Conservation (phyloP, 78 protist species). For the Emiliania huxleyi region DNA sequence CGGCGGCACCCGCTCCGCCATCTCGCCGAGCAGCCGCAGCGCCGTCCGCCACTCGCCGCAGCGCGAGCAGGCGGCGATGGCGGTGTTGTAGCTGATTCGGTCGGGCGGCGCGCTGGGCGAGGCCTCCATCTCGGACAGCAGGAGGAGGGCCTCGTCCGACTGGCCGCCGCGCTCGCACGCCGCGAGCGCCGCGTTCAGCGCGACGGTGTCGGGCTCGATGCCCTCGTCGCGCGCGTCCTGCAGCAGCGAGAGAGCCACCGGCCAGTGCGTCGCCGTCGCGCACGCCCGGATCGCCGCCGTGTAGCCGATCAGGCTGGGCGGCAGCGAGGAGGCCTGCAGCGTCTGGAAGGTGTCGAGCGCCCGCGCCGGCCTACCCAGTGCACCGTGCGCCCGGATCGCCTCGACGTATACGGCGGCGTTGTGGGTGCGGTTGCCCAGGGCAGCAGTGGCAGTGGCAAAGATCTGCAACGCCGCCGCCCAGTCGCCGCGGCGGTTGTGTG, state of each 20-base stretch:
- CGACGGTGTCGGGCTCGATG: neutral
- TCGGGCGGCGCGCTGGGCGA: neutral
- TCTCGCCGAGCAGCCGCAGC: neutral
- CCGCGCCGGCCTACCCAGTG: neutral
- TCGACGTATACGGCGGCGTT: neutral
- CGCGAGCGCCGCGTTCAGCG: slow-evolving; percentile 7
- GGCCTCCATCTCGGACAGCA: neutral
- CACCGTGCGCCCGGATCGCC: neutral
- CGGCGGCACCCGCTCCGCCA: neutral
- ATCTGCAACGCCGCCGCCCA: neutral
- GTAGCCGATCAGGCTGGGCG: neutral
- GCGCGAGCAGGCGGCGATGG: neutral
- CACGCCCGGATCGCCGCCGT: slow-evolving; percentile 1
- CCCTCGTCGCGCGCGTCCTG: neutral
- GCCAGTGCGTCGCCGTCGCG: slow-evolving; percentile 10
- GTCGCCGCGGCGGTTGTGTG: neutral
- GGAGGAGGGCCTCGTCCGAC: slow-evolving; percentile 4
- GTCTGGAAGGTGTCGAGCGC: neutral
- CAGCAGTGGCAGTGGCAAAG: neutral
- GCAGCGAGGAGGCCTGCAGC: neutral
- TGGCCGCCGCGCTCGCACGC: slow-evolving; percentile 3
- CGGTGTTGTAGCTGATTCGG: neutral
- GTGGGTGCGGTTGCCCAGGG: neutral
- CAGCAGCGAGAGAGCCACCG: neutral
- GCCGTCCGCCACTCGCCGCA: neutral